These are phyloP conservation scores for Sungouiozyma intestinalis DNA, from an alignment of 805 yeast species.

Conservation along the genomic window DNA sequence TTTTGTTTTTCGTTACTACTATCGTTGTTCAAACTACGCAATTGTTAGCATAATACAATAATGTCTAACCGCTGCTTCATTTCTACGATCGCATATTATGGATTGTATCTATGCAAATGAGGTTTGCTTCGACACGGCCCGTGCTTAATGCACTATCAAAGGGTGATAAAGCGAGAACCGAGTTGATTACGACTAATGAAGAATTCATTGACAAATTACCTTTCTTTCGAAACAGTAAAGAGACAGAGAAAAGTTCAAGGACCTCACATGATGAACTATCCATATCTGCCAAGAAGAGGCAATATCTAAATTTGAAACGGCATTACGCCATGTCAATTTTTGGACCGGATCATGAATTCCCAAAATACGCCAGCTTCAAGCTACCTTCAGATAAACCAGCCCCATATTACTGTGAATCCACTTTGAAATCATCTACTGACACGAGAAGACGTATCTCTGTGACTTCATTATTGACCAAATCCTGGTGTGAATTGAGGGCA, in stretches of 20 bases:
- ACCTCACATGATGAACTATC: neutral
- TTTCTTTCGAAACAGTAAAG: too few species aligned
- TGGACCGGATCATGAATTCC: slow-evolving; percentile 9
- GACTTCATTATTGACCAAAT: slow-evolving; percentile 44
- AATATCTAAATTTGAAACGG: slow-evolving; percentile 14
- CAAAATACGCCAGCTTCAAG: slow-evolving; percentile 9
- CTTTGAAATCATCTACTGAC: neutral
- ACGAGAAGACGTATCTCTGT: slow-evolving; percentile 30
- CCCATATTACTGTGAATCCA: slow-evolving; percentile 13
- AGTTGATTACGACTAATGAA: too few species aligned
- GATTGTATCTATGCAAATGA: too few species aligned
- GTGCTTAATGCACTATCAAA: too few species aligned
- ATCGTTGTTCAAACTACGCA: too few species aligned
- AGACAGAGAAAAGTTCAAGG: neutral
- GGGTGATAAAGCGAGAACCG: too few species aligned
- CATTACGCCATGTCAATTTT: slow-evolving; percentile 11
- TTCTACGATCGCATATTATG: too few species aligned
- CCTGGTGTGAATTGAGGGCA: slow-evolving; percentile 61
- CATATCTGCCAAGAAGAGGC: neutral
- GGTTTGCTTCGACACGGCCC: too few species aligned
- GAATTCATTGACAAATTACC: neutral
- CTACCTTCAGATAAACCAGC: slow-evolving; percentile 10
- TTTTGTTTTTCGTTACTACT: too few species aligned
- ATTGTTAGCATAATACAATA: too few species aligned
- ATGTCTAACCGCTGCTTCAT: too few species aligned